Percentiles rank a stretch among this genome's conserved stretches.
These are phyloP conservation scores for Epichloe sp. DNA, from an alignment of 2,329 filamentous ascomycete genomes.

Conservation along the genomic window DNA sequence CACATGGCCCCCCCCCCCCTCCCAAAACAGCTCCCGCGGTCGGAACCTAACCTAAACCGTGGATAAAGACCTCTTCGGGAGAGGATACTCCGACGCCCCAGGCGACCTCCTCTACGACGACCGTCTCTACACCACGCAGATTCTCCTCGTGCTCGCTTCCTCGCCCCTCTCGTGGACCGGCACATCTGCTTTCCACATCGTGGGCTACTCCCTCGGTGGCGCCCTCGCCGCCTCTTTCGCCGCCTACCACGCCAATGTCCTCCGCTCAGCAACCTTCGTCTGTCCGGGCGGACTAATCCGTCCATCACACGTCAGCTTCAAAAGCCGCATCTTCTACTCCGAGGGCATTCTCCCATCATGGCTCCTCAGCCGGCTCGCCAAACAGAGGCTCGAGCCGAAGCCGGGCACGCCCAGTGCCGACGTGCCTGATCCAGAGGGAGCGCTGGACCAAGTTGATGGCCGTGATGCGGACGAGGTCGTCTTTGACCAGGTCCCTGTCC, in stretches of 20 bases:
- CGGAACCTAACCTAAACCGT: too few relatives aligned
- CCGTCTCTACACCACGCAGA: slow-evolving; percentile 60
- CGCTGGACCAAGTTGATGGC: not conserved
- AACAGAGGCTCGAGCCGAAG: slow-evolving; percentile 32
- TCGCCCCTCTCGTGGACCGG: slow-evolving; percentile 58
- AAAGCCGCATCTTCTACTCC: slow-evolving; percentile 50
- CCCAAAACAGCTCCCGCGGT: too few relatives aligned
- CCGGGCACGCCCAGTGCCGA: slow-evolving; percentile 19
- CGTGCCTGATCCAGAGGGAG: slow-evolving; percentile 10
- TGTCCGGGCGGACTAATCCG: slow-evolving; percentile 58
- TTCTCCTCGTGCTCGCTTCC: slow-evolving; percentile 56
- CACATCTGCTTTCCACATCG: slow-evolving; percentile 42
- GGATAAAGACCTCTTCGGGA: slow-evolving; percentile 50
- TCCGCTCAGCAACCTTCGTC: slow-evolving; percentile 52
- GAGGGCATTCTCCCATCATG: slow-evolving; percentile 45
- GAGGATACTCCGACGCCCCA: slow-evolving; percentile 53
- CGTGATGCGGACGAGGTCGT: slow-evolving; percentile 17
- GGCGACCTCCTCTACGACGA: slow-evolving; percentile 57
- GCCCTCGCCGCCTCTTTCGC: slow-evolving; percentile 66
- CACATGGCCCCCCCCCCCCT: too few relatives aligned
- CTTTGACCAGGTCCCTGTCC: slow-evolving; percentile 37
- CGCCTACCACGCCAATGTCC: slow-evolving; percentile 49
- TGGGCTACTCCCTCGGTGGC: slow-evolving; percentile 76
- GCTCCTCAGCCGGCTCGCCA: slow-evolving; percentile 40
- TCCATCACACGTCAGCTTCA: slow-evolving; percentile 44